A percentile compares a stretch with the other conserved stretches of the same genome.
These are phyloP conservation scores for Emergomyces orientalis DNA, from an alignment of 2,329 filamentous ascomycete species.

Conservation along the genomic window DNA sequence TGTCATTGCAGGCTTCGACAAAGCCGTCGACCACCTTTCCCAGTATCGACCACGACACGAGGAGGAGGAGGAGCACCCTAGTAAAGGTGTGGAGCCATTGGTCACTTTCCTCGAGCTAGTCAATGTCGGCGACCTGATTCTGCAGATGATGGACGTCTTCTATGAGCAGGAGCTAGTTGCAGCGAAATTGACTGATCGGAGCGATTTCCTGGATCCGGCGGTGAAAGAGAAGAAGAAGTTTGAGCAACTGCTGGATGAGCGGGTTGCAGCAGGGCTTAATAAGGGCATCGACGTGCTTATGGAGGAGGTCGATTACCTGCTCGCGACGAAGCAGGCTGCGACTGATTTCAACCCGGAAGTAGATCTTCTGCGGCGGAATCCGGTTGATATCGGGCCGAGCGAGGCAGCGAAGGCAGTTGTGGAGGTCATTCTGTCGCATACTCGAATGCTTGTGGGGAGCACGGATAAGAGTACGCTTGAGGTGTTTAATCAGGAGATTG, in stretches of 20 bases:
- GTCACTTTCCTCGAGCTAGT: slow-evolving; percentile 95
- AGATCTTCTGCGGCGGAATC: slow-evolving; percentile 27
- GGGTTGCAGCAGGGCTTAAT: slow-evolving; percentile 87
- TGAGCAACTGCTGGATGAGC: slow-evolving; percentile 96
- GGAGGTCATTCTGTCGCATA: slow-evolving; percentile 78
- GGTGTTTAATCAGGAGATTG: slow-evolving; percentile 97
- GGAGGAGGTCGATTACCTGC: slow-evolving; percentile 94
- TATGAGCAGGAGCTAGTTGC: slow-evolving; percentile 89
- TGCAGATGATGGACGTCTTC: slow-evolving; percentile 98
- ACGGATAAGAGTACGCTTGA: slow-evolving; percentile 98
- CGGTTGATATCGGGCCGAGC: slow-evolving; percentile 54
- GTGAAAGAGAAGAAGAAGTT: slow-evolving; percentile 96
- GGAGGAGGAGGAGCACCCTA: slow-evolving; percentile 58
- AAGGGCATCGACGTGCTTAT: slow-evolving; percentile 98
- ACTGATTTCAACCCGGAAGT: slow-evolving; percentile 77
- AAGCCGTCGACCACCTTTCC: slow-evolving; percentile 81
- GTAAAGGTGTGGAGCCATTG: slow-evolving; percentile 72
- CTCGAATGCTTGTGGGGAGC: slow-evolving; percentile 82
- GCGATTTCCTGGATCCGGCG: slow-evolving; percentile 88
- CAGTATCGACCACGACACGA: slow-evolving; percentile 70
- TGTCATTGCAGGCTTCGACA: slow-evolving; percentile 87
- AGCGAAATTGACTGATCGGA: slow-evolving; percentile 74
- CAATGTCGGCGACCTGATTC: slow-evolving; percentile 94
- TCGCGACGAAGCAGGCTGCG: slow-evolving; percentile 74
- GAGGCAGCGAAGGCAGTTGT: slow-evolving; percentile 71